These are phyloP conservation scores for Ceratobasidium sp. DNA, from an alignment of 1,284 basidiomycete genomes.

Conservation along the genomic window DNA sequence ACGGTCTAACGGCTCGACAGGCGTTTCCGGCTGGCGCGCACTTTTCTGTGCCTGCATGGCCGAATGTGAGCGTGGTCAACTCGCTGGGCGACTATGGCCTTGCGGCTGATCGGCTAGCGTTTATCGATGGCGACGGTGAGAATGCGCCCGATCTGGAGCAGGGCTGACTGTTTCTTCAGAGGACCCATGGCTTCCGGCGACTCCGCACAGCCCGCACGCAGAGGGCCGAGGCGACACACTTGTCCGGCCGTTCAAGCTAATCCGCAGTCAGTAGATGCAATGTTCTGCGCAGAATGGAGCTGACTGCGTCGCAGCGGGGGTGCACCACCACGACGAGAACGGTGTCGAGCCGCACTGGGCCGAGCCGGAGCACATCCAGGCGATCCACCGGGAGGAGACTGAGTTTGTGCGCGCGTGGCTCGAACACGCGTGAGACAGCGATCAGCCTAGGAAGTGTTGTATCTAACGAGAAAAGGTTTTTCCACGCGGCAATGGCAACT, in stretches of 20 bases:
- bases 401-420: conserved; percentile 88
- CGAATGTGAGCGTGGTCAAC: conserved; percentile 87
- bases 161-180: conserved; percentile 60
- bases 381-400: conserved; percentile 86
- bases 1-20: conserved; percentile 55
- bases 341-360: conserved; percentile 73
- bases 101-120: conserved; percentile 81
- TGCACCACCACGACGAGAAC: conserved; percentile 94
- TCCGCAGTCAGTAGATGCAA: conserved; percentile 69
- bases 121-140: conserved; percentile 85
- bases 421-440: conserved; percentile 54
- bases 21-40: conserved; percentile 86
- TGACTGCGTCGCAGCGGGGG: conserved; percentile 68
- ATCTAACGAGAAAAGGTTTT: conserved; percentile 25
- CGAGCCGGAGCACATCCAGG: conserved; percentile 84
- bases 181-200: conserved; percentile 91
- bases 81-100: conserved; percentile 81
- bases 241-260: conserved; percentile 86
- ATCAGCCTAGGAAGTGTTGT: conserved; percentile 37
- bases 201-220: conserved; percentile 87
- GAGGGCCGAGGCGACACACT: conserved; percentile 76
- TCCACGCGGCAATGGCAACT: conserved; percentile 7
- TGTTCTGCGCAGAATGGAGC: background rate
- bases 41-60: conserved; percentile 76
- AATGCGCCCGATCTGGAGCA: conserved; percentile 7